These are phyloP conservation scores for Podospora fimiseda DNA, from an alignment of 495 filamentous ascomycete genomes.

Conservation along the genomic window DNA sequence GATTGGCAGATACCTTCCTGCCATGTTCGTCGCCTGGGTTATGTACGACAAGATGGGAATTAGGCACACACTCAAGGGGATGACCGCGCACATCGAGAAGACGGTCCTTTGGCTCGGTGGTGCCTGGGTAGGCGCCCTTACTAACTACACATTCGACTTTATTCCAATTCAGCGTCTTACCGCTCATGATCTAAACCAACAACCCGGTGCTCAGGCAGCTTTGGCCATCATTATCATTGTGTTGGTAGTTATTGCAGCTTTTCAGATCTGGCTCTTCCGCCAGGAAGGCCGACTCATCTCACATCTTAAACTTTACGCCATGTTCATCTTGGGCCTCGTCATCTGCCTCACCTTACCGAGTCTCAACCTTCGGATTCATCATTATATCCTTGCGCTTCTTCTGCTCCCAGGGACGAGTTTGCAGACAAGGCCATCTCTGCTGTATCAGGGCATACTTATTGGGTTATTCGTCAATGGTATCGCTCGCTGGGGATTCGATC, in stretches of 20 bases:
- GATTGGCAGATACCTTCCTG: constrained; percentile 67
- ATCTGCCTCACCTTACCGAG: constrained; percentile 63
- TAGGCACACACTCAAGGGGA: constrained; percentile 41
- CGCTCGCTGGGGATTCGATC: constrained; percentile 89
- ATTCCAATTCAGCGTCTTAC: constrained; percentile 77
- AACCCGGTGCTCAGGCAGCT: constrained; percentile 70
- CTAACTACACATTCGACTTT: constrained; percentile 77
- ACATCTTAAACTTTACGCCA: constrained; percentile 64
- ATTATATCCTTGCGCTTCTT: constrained; percentile 81
- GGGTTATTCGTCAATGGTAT: constrained; percentile 90
- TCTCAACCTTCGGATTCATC: constrained; percentile 85
- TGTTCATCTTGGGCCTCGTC: constrained; percentile 52
- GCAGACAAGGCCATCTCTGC: constrained; percentile 68
- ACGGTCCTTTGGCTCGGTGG: constrained; percentile 69
- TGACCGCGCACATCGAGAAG: constrained; percentile 63
- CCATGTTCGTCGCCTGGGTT: constrained; percentile 67
- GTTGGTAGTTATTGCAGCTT: constrained; percentile 51
- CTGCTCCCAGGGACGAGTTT: constrained; percentile 79
- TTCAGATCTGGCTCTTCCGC: constrained; percentile 67
- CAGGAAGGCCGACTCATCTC: constrained; percentile 59
- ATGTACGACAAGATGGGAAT: constrained; percentile 60
- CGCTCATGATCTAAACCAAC: constrained; percentile 63
- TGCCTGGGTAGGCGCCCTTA: constrained; percentile 71
- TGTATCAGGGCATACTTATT: constrained; percentile 83
- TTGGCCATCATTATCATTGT: constrained; percentile 60